Conservation (phyloP, 1,139 yeast species). For the Hansenula sp. region DNA sequence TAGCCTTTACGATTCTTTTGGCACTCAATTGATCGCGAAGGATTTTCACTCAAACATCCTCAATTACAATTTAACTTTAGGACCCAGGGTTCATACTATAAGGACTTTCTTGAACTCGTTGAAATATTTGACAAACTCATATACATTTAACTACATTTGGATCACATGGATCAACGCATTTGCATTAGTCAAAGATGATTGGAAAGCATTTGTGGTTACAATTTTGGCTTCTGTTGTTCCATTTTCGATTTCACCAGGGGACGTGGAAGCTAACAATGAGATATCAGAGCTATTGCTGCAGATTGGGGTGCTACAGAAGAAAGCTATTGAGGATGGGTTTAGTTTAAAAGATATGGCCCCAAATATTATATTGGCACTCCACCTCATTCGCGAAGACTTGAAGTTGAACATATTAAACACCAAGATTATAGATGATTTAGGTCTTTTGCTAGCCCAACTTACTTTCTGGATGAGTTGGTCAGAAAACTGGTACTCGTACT, state of each 20-base stretch:
- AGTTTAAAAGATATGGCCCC: slow-evolving; percentile 47
- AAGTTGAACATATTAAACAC: slow-evolving; percentile 49
- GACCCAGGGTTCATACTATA: slow-evolving; percentile 44
- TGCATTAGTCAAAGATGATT: slow-evolving; percentile 40
- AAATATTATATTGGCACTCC: slow-evolving; percentile 64
- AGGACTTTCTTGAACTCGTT: slow-evolving; percentile 43
- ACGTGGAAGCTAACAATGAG: slow-evolving; percentile 9
- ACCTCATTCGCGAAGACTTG: slow-evolving; percentile 72
- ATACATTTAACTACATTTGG: slow-evolving; percentile 53
- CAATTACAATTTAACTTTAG: slow-evolving; percentile 34
- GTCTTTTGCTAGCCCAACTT: slow-evolving; percentile 54
- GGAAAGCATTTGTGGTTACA: slow-evolving; percentile 58
- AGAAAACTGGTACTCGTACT: slow-evolving; percentile 57
- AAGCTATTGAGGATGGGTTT: slow-evolving; percentile 17
- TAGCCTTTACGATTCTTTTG: slow-evolving; percentile 17
- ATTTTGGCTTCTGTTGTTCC: slow-evolving; percentile 47
- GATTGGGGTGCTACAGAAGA: slow-evolving; percentile 13
- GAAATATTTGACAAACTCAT: slow-evolving; percentile 52
- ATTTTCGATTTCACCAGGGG: slow-evolving; percentile 19
- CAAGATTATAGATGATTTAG: slow-evolving; percentile 36
- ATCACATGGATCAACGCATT: slow-evolving; percentile 61
- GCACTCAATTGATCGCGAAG: slow-evolving; percentile 17
- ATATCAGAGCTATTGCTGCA: slow-evolving; percentile 14
- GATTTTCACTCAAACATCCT: slow-evolving; percentile 13
- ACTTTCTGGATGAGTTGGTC: slow-evolving; percentile 77